Evolutionary conservation across 2,329 filamentous ascomycete genomes (phyloP).

Genomic region (Stagonosporopsis chrysanthemi): DNA sequence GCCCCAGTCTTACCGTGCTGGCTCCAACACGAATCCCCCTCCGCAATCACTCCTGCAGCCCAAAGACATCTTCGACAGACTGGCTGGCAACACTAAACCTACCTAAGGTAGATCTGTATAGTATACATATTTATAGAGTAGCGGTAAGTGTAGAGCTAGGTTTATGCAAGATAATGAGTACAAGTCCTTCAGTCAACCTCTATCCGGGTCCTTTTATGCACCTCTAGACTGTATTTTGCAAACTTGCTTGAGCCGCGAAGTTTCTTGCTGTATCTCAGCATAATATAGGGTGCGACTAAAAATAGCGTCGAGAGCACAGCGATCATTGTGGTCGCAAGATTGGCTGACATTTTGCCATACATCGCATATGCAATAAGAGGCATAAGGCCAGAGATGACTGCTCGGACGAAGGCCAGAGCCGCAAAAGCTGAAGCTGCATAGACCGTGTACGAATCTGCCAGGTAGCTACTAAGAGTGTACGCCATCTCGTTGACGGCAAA

Average conservation of each 20-base stretch:
- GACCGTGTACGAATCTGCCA: constrained; percentile 4
- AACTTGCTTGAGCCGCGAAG: background rate
- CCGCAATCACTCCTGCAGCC: too few species aligned
- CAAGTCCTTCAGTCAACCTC: background rate
- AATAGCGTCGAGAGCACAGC: background rate
- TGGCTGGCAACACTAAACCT: too few species aligned
- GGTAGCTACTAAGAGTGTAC: constrained; percentile 1
- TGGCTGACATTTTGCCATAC: background rate
- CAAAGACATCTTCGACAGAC: too few species aligned
- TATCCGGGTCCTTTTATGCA: background rate
- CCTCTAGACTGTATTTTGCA: background rate
- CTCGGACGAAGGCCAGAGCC: constrained; percentile 1
- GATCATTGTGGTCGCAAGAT: background rate
- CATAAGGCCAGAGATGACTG: constrained; percentile 1
- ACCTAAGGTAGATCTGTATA: too few species aligned
- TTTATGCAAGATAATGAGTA: background rate
- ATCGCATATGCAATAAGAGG: constrained; percentile 4
- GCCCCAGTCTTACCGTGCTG: too few species aligned
- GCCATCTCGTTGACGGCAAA: constrained; percentile 9
- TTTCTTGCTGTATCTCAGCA: background rate
- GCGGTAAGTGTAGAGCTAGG: background rate
- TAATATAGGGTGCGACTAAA: background rate
- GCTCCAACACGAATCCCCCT: too few species aligned
- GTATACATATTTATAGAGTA: too few species aligned
- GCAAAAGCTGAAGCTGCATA: constrained; percentile 2